phyloP scores from a whole-genome alignment of 306 rosid species.

The Fragaria vesca region DNA sequence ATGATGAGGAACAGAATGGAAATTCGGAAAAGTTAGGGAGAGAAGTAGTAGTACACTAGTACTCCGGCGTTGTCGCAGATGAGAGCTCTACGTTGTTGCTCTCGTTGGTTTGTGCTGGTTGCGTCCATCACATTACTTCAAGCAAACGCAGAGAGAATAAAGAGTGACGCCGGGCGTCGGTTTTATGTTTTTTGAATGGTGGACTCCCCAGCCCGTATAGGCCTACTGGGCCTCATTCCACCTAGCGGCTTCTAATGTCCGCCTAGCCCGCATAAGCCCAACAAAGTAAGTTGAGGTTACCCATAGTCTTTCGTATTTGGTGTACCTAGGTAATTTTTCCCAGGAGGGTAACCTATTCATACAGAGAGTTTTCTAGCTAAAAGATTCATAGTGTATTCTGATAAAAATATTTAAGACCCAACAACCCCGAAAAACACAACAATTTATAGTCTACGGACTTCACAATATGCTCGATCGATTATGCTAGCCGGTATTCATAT shows the following conservation, averaged over 20 bases:
- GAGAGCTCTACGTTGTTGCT: constrained; percentile 20
- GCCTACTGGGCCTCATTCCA: too few species aligned
- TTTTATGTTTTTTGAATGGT: background rate
- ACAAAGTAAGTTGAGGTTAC: too few species aligned
- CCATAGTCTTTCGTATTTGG: too few species aligned
- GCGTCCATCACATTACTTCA: constrained; percentile 14
- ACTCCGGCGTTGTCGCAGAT: constrained; percentile 99
- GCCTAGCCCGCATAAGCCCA: too few species aligned
- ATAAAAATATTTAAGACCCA: background rate
- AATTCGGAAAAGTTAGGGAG: background rate
- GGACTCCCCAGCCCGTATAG: too few species aligned
- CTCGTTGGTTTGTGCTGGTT: background rate
- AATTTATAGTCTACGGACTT: background rate
- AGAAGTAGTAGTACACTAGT: background rate
- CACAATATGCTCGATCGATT: background rate
- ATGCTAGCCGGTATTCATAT: background rate
- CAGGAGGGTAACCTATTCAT: too few species aligned
- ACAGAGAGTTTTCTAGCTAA: background rate
- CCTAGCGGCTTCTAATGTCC: too few species aligned
- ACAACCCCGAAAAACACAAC: background rate
- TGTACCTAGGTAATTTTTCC: too few species aligned
- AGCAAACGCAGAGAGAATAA: background rate
- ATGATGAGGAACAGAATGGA: background rate
- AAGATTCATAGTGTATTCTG: background rate
- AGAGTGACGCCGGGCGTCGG: background rate